Conservation (phyloP, 495 filamentous ascomycete species). For the Annulohypoxylon stygium region DNA sequence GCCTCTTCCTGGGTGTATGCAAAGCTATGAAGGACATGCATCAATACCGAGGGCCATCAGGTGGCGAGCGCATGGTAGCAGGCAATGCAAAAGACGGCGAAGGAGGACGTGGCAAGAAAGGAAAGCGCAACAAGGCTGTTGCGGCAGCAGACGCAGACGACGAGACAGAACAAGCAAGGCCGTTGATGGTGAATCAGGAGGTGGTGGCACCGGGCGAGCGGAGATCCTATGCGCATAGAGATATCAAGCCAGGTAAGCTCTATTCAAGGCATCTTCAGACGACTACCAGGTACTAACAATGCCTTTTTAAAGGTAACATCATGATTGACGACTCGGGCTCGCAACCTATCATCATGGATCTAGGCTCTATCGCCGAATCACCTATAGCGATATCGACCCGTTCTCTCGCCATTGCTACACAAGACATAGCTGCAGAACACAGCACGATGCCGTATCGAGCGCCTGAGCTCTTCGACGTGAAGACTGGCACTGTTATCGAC, state of each 20-base stretch:
- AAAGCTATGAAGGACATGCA: conserved; percentile 90
- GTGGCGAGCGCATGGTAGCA: conserved; percentile 65
- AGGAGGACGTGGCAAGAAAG: conserved; percentile 67
- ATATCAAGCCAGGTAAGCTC: conserved; percentile 91
- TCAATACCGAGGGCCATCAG: conserved; percentile 72
- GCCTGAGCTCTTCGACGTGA: conserved; percentile 97
- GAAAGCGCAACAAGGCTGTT: conserved; percentile 65
- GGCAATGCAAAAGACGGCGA: conserved; percentile 47
- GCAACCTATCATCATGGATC: conserved; percentile 96
- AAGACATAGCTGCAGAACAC: conserved; percentile 95
- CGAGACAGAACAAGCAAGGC: conserved; percentile 79
- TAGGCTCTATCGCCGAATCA: conserved; percentile 89
- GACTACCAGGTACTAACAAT: conserved; percentile 37
- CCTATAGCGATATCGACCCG: conserved; percentile 94
- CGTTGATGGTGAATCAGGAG: conserved; percentile 87
- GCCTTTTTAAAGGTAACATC: conserved; percentile 77
- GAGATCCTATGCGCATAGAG: conserved; percentile 91
- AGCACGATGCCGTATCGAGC: conserved; percentile 98
- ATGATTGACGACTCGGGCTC: conserved; percentile 93
- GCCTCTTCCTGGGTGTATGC: conserved; percentile 91
- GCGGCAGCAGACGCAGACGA: conserved; percentile 69
- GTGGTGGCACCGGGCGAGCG: conserved; percentile 76
- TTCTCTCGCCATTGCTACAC: conserved; percentile 88
- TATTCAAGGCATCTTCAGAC: conserved; percentile 5
- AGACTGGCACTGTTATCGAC: conserved; percentile 91